These are phyloP conservation scores for Sarcodon aspratus DNA, from an alignment of 768 basidiomycete genomes.

Conservation along the genomic window DNA sequence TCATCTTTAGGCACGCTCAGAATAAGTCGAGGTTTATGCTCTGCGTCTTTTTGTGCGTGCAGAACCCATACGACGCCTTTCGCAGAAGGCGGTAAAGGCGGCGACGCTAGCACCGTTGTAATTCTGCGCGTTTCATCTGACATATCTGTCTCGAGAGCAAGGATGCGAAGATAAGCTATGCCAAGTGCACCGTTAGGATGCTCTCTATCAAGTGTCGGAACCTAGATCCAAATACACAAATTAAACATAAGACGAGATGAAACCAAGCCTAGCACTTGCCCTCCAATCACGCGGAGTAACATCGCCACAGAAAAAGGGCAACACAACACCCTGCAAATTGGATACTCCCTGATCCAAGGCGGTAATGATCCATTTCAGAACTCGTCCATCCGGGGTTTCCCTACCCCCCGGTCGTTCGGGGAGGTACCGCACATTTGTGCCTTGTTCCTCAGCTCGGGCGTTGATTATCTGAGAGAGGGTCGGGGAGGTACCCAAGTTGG, in stretches of 20 bases:
- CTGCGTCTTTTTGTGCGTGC: slow-evolving; percentile 15
- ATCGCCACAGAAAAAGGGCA: slow-evolving; percentile 72
- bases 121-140: slow-evolving; percentile 24
- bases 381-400: slow-evolving; percentile 38
- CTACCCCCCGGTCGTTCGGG: slow-evolving; percentile 43
- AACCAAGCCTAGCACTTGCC: slow-evolving; percentile 24
- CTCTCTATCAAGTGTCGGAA: slow-evolving; percentile 30
- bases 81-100: slow-evolving; percentile 17
- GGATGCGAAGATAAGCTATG: slow-evolving; percentile 36
- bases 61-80: slow-evolving; percentile 30
- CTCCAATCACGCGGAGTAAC: slow-evolving; percentile 48
- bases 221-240: slow-evolving; percentile 31
- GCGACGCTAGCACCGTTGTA: slow-evolving; percentile 34
- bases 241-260: background rate
- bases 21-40: slow-evolving; percentile 19
- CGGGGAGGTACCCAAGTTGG: slow-evolving; percentile 40
- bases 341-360: slow-evolving; percentile 17
- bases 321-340: slow-evolving; percentile 9
- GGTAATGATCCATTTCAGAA: slow-evolving; percentile 48
- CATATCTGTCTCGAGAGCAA: slow-evolving; percentile 22
- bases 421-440: slow-evolving; percentile 28
- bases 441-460: slow-evolving; percentile 28
- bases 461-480: slow-evolving; percentile 46
- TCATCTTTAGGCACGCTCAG: slow-evolving; percentile 24
- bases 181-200: slow-evolving; percentile 42